phyloP scores from a whole-genome alignment of 306 rosid genomes.

The Cicer bijugum region DNA sequence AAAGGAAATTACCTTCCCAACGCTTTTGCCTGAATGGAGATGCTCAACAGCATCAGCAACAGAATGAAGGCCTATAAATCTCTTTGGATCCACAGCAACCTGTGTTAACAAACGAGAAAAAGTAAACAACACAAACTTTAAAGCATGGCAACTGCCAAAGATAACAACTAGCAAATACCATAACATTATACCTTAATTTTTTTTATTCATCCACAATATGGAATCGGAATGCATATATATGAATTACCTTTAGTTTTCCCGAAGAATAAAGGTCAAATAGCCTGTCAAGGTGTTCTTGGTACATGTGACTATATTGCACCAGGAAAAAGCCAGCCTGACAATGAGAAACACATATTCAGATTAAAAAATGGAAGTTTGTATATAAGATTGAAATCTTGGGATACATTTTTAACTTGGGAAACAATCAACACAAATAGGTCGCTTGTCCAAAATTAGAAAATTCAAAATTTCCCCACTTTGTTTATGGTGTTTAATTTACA shows the following conservation, averaged over 20 bases:
- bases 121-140: not conserved
- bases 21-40: slow-evolving; percentile 95
- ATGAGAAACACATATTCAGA: slow-evolving; percentile 10
- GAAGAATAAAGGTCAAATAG: slow-evolving; percentile 63
- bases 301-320: slow-evolving; percentile 75
- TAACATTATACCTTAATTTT: not conserved
- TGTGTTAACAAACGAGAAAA: slow-evolving; percentile 45
- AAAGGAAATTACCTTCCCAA: slow-evolving; percentile 80
- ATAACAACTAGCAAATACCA: slow-evolving; percentile 20
- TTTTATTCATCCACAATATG: slow-evolving; percentile 2
- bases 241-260: slow-evolving; percentile 82
- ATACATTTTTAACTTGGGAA: not conserved
- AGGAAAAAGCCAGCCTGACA: slow-evolving; percentile 89
- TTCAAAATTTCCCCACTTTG: not conserved
- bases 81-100: slow-evolving; percentile 83
- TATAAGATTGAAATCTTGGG: not conserved
- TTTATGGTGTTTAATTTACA: slow-evolving; percentile 1
- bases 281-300: slow-evolving; percentile 87
- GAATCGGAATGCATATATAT: not conserved
- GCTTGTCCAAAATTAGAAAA: not conserved
- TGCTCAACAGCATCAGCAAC: slow-evolving; percentile 90
- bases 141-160: slow-evolving; percentile 35
- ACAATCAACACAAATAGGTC: slow-evolving; percentile 8
- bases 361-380: slow-evolving; percentile 9
- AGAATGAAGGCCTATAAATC: slow-evolving; percentile 71